These are phyloP conservation scores for Cordyceps pruinosa DNA, from an alignment of 2,329 filamentous ascomycete genomes.

Conservation along the genomic window DNA sequence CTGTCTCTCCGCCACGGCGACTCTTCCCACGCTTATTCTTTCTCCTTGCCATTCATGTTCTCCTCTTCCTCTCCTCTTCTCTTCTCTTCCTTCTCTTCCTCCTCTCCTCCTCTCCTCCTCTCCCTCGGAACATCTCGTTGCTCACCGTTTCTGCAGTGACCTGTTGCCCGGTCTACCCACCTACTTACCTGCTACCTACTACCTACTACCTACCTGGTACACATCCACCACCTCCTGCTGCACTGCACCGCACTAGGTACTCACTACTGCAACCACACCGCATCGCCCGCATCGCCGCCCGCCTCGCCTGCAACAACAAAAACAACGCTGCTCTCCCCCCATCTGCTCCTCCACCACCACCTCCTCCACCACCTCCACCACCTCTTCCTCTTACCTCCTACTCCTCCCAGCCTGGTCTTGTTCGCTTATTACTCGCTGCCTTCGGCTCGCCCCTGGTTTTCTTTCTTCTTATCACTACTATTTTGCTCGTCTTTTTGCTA, in stretches of 20 bases:
- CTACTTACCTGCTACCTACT: no score
- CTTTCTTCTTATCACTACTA: background rate
- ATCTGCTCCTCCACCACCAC: no score
- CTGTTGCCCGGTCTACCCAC: background rate
- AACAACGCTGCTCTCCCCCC: background rate
- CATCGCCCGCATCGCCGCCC: background rate
- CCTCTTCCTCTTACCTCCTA: background rate
- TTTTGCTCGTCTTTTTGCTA: background rate
- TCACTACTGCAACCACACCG: slow-evolving; percentile 5
- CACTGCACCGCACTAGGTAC: no score
- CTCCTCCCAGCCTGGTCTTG: background rate
- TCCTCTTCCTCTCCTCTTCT: background rate
- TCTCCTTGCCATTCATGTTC: background rate
- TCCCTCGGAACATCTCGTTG: background rate
- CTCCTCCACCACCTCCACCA: no score
- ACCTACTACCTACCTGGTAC: no score
- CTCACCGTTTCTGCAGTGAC: slow-evolving; percentile 8
- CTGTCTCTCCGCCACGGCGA: background rate
- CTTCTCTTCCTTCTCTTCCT: background rate
- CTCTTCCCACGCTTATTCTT: slow-evolving; percentile 6
- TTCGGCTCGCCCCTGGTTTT: background rate
- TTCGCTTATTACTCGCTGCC: background rate
- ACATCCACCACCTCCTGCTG: background rate
- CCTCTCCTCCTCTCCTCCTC: background rate
- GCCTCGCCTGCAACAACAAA: slow-evolving; percentile 1